Evolutionary conservation across 192 early-diverging fungal genomes (phyloP).

Genomic region (Chytriomyces hyalinus): DNA sequence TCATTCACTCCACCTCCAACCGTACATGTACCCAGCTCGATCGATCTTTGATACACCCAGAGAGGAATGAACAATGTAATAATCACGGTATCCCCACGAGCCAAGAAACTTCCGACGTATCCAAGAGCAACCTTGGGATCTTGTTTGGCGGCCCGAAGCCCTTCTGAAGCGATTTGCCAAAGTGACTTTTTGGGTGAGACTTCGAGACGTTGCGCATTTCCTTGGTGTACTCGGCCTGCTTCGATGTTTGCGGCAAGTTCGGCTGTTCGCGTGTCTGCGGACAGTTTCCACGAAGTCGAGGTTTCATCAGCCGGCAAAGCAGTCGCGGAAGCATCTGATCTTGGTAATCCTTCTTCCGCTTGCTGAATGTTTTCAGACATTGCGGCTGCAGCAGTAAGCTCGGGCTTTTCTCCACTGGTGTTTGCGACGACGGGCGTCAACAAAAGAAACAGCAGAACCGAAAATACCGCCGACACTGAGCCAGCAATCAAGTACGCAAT

Average conservation of each 20-base stretch:
- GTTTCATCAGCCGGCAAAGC: neutral
- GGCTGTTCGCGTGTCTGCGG: neutral
- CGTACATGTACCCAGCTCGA: slow-evolving; percentile 57
- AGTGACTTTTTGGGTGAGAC: neutral
- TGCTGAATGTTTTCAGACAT: neutral
- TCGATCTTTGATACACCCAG: slow-evolving; percentile 65
- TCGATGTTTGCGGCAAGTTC: too few relatives aligned
- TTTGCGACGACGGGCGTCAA: neutral
- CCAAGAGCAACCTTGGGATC: slow-evolving; percentile 66
- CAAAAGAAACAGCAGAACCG: slow-evolving; percentile 43
- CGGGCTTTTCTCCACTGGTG: too few relatives aligned
- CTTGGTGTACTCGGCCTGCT: too few relatives aligned
- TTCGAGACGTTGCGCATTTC: too few relatives aligned
- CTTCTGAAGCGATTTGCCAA: slow-evolving; percentile 48
- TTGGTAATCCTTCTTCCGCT: slow-evolving; percentile 12
- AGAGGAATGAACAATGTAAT: slow-evolving; percentile 70
- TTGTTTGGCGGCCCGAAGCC: slow-evolving; percentile 54
- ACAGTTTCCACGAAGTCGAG: neutral
- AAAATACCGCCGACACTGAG: slow-evolving; percentile 38
- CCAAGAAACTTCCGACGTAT: slow-evolving; percentile 69
- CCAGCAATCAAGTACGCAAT: slow-evolving; percentile 48
- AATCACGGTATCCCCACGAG: slow-evolving; percentile 71
- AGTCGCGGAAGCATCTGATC: slow-evolving; percentile 31
- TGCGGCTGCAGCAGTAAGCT: too few relatives aligned
- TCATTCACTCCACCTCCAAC: slow-evolving; percentile 12